Conservation (phyloP, 306 rosid genomes). For the Gillenia trifoliata region DNA sequence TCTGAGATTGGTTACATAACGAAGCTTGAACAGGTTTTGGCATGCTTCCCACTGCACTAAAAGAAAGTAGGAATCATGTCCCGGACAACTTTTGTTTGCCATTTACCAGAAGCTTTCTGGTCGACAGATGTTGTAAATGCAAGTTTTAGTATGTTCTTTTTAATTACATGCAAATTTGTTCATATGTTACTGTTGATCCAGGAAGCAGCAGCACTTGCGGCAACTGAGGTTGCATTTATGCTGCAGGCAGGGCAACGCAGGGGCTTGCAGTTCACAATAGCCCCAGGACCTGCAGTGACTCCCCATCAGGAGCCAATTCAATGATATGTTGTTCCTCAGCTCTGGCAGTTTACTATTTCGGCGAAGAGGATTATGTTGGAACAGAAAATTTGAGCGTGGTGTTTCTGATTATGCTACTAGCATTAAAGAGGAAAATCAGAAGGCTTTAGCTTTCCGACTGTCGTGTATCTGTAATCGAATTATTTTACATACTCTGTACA, state of each 20-base stretch:
- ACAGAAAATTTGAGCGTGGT: constrained; percentile 14
- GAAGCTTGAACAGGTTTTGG: background rate
- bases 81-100: constrained; percentile 2
- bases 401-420: constrained; percentile 7
- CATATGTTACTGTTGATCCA: constrained; percentile 23
- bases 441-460: constrained; percentile 7
- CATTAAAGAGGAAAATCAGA: constrained; percentile 20
- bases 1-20: background rate
- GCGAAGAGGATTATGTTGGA: background rate
- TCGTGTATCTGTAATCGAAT: constrained; percentile 13
- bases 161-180: background rate
- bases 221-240: constrained; percentile 43
- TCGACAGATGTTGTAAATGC: background rate
- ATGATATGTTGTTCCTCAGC: constrained; percentile 5
- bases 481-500: background rate
- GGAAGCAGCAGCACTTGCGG: constrained; percentile 41
- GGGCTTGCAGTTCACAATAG: constrained; percentile 36
- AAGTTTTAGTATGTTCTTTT: background rate
- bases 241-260: constrained; percentile 37
- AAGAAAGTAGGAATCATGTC: background rate
- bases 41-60: constrained; percentile 2
- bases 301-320: constrained; percentile 33
- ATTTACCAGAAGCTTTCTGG: constrained; percentile 3
- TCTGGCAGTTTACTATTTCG: constrained; percentile 1
- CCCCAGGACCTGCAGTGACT: constrained; percentile 35